Evolutionary conservation across 768 basidiomycete genomes (phyloP), one percentile per base, ranked within the genome.

Genomic region (Leccinum ochraceum): DNA sequence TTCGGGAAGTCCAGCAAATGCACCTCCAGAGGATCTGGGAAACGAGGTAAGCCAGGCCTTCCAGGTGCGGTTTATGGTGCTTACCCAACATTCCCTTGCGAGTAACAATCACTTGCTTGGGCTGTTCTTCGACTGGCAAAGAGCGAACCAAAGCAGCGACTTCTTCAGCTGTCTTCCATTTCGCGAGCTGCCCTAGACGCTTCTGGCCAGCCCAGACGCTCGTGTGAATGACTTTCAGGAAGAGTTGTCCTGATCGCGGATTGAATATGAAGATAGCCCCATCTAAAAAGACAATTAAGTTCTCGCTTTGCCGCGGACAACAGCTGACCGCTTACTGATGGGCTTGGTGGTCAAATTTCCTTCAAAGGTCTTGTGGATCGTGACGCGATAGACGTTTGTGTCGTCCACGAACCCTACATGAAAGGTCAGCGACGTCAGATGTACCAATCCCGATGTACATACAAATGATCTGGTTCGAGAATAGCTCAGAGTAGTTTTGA

Each of bases 171-270:
- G 96, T 98, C 80, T 97, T 97, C 95, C 97, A 98, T 78, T 98
- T 99, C 39, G 97, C 97, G 54, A 98, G 84, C 76, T 99, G 97
- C 59, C 97, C 97, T 53, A 99, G 86, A 89, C 97, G 97, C 76
- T 99, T 99, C 77, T 99, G 97, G 70, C 97, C 97, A 59, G 97
- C 97, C 97, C 97, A 99, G n/a, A 98, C 97, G 70, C 95, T 98
- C 3, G 97, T 99, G 75, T 99, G 97, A 63, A 99, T 99, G 76
- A 99, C 90, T 81, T 99, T 99, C 75, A 99, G 76, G 87, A 98
- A 98, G 37, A 98, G 77, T 69, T 99, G 97, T 28, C 97, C 97
- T 28, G 97, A 97, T 56, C 97, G 90, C 65, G 97, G 97, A 78
- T 98, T 98, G 83, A 98, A 98, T 72, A 99, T 98, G 80, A 98